Conservation (phyloP, 805 yeast genomes). For the Candida arabinofermentans region DNA sequence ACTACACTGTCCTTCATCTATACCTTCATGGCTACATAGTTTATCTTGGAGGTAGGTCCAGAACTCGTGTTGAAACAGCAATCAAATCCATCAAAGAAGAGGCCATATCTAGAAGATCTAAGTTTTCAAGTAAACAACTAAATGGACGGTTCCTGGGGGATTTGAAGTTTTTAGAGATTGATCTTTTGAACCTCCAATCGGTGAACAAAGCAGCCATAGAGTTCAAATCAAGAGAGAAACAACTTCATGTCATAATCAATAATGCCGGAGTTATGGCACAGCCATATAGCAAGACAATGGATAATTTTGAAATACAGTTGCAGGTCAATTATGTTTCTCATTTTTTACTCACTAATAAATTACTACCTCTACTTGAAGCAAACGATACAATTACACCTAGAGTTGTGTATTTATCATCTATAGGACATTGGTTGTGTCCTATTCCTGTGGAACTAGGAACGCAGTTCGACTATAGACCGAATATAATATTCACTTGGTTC, state of each 20-base stretch:
- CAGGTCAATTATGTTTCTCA: constrained; percentile 79
- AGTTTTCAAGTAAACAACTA: constrained; percentile 16
- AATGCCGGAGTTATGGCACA: constrained; percentile 81
- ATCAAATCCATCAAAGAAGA: constrained; percentile 52
- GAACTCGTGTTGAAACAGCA: constrained; percentile 50
- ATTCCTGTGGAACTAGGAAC: constrained; percentile 44
- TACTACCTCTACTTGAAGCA: constrained; percentile 50
- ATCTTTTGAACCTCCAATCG: constrained; percentile 44
- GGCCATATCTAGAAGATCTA: constrained; percentile 37
- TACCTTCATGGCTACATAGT: constrained; percentile 76
- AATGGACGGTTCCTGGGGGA: constrained; percentile 41
- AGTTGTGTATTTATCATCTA: constrained; percentile 59
- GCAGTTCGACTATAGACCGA: constrained; percentile 56
- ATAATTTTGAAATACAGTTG: constrained; percentile 73
- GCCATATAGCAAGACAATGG: constrained; percentile 56
- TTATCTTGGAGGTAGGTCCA: constrained; percentile 70
- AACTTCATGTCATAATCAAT: constrained; percentile 60
- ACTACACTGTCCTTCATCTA: constrained; percentile 67
- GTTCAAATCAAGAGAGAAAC: constrained; percentile 42
- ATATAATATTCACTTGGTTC: constrained; percentile 69
- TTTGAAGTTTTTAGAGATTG: constrained; percentile 49
- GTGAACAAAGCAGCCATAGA: constrained; percentile 47
- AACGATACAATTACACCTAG: constrained; percentile 37
- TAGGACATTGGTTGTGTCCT: constrained; percentile 56
- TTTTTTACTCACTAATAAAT: constrained; percentile 59